Percentiles rank a stretch among this genome's conserved stretches.
These are phyloP conservation scores for Alnus rubra DNA, from an alignment of 306 rosid species.

Conservation along the genomic window DNA sequence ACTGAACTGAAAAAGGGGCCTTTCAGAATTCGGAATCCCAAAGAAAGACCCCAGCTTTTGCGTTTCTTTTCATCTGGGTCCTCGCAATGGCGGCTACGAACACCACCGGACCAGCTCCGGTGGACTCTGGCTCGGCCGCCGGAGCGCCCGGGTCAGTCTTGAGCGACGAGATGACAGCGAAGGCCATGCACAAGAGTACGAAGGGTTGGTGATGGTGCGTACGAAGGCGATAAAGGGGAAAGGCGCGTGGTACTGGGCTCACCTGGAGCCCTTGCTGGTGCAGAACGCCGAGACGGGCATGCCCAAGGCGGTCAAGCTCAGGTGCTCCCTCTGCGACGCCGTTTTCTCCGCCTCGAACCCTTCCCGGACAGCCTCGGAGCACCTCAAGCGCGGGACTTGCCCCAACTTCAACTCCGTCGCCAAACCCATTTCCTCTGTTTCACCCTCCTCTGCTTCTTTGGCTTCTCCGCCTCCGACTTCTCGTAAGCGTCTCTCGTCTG, in stretches of 20 bases:
- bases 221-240: constrained; percentile 88
- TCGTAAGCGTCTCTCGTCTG: constrained; percentile 60
- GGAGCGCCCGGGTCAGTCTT: constrained; percentile 25
- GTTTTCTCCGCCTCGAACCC: constrained; percentile 94
- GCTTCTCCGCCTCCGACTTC: constrained; percentile 31
- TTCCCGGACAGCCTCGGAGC: constrained; percentile 92
- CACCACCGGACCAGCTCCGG: constrained; percentile 39
- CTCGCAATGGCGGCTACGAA: constrained; percentile 71
- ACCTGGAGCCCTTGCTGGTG: constrained; percentile 75
- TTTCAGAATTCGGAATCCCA: constrained; percentile 2
- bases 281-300: constrained; percentile 70
- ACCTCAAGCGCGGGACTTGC: constrained; percentile 94
- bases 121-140: constrained; percentile 37
- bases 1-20: constrained; percentile 11
- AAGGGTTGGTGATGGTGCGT: constrained; percentile 79
- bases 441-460: constrained; percentile 44
- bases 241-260: constrained; percentile 98
- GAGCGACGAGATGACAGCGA: constrained; percentile 65
- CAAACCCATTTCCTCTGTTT: constrained; percentile 78
- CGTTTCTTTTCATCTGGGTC: background rate
- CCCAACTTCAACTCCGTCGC: constrained; percentile 69
- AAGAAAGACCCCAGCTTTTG: background rate
- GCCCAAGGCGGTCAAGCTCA: constrained; percentile 86
- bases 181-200: constrained; percentile 71
- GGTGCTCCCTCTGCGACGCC: constrained; percentile 88